phyloP scores from a whole-genome alignment of 2,329 filamentous ascomycete genomes.

The Fusarium tanahbumbuense region DNA sequence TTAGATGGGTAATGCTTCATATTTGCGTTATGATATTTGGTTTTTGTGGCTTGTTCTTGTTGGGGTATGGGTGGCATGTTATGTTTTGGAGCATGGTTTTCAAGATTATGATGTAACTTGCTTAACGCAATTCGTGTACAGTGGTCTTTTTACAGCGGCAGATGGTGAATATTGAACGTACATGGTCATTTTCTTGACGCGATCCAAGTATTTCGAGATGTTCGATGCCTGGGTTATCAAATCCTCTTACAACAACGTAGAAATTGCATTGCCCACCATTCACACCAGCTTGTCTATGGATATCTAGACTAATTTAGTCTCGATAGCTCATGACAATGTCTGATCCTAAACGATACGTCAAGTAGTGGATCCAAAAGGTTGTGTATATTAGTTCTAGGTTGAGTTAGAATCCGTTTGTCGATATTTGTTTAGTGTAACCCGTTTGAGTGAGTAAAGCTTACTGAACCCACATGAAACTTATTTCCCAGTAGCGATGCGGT shows the following conservation, averaged over 20 bases:
- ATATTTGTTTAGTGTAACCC: conserved; percentile 4
- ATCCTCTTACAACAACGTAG: not conserved
- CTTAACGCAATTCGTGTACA: not conserved
- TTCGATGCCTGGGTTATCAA: not conserved
- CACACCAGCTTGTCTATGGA: not conserved
- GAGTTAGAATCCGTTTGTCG: not conserved
- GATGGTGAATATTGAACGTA: conserved; percentile 12
- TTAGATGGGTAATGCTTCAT: conserved; percentile 22
- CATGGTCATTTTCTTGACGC: not conserved
- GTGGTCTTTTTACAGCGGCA: not conserved
- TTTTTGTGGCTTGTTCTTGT: conserved; percentile 20
- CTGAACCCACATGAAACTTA: not conserved
- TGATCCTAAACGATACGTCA: not conserved
- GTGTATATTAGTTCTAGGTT: not conserved
- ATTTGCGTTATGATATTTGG: conserved; percentile 20
- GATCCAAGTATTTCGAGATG: not conserved
- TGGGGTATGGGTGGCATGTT: conserved; percentile 37
- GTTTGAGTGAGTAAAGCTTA: not conserved
- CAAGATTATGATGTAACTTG: conserved; percentile 37
- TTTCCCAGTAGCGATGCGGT: not conserved
- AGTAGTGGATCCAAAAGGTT: not conserved
- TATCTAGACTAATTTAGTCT: not conserved
- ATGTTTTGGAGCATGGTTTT: conserved; percentile 36
- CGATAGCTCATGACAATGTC: not conserved
- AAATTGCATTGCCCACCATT: not conserved